These are phyloP conservation scores for Dioscorea dumetorum DNA, from an alignment of 106 monocot genomes.

Conservation along the genomic window DNA sequence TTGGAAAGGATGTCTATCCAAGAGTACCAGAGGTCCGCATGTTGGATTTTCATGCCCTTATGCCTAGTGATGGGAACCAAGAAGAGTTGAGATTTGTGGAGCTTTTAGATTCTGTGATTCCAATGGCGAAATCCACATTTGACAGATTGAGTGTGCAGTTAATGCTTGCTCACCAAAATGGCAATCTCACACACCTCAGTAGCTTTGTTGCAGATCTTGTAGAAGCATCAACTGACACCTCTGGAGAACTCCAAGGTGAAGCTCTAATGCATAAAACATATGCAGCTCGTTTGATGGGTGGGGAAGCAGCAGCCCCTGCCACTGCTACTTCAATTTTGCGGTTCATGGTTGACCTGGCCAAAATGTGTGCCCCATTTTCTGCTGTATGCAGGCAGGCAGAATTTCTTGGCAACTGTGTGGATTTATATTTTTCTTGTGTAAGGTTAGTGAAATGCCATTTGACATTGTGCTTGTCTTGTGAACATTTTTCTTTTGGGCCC, in stretches of 20 bases:
- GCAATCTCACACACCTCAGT: constrained; percentile 57
- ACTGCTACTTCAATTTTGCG: constrained; percentile 74
- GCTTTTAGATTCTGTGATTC: constrained; percentile 76
- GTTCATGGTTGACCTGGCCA: constrained; percentile 96
- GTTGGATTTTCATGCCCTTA: constrained; percentile 90
- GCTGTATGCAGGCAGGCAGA: constrained; percentile 77
- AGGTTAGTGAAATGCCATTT: constrained; percentile 41
- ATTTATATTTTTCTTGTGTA: constrained; percentile 95
- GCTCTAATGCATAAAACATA: constrained; percentile 97
- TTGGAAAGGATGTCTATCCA: constrained; percentile 94
- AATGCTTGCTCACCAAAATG: constrained; percentile 74
- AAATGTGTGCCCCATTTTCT: constrained; percentile 88
- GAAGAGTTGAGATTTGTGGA: constrained; percentile 90
- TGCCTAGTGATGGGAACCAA: constrained; percentile 84
- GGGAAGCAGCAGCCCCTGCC: constrained; percentile 91
- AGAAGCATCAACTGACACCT: constrained; percentile 51
- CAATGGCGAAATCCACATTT: constrained; percentile 93
- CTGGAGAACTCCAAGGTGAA: constrained; percentile 91
- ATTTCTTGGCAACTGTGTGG: constrained; percentile 94
- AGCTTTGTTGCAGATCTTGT: constrained; percentile 72
- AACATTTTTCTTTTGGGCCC: neutral
- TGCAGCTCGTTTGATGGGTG: constrained; percentile 96
- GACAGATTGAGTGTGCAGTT: constrained; percentile 76
- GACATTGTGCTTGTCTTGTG: neutral
- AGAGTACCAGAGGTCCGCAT: constrained; percentile 95